Conservation (phyloP, 23 red algal genomes). For the Chondrus crispus region DNA sequence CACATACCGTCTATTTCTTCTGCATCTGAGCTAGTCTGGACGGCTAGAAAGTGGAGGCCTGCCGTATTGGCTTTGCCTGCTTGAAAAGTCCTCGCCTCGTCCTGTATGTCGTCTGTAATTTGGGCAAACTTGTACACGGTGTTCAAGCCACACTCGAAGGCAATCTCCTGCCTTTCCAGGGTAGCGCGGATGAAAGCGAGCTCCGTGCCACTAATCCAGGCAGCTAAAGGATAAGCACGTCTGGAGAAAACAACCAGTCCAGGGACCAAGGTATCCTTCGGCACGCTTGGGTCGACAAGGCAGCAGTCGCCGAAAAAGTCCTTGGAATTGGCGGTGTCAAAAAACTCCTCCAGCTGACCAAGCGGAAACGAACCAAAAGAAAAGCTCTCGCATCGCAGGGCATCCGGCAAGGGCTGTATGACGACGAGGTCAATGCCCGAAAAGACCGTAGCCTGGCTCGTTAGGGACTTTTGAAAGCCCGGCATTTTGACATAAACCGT, state of each 20-base stretch:
- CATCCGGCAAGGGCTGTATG: constrained; percentile 62
- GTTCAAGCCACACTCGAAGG: constrained; percentile 83
- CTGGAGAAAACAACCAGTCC: constrained; percentile 65
- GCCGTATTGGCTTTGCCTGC: constrained; percentile 40
- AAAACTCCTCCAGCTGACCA: constrained; percentile 50
- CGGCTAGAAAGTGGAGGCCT: constrained; percentile 93
- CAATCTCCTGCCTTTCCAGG: constrained; percentile 67
- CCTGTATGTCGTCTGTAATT: constrained; percentile 40
- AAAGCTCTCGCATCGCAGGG: constrained; percentile 78
- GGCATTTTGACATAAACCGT: constrained; percentile 80
- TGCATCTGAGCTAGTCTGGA: constrained; percentile 41
- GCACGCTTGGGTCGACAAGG: constrained; percentile 45
- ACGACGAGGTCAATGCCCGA: constrained; percentile 47
- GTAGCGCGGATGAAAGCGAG: constrained; percentile 67
- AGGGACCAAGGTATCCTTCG: constrained; percentile 29
- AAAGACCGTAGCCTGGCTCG: not conserved
- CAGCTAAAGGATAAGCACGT: constrained; percentile 60
- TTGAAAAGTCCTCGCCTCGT: constrained; percentile 85
- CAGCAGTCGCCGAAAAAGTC: constrained; percentile 78
- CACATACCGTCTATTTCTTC: constrained; percentile 90
- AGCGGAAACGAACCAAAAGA: constrained; percentile 70
- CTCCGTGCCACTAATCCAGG: constrained; percentile 82
- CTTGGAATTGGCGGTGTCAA: constrained; percentile 9
- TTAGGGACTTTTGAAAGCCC: constrained; percentile 55
- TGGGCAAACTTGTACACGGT: constrained; percentile 77